Base-by-base conservation (phyloP, 352 stramenopile genomes). In the Phytophthora podocarpi region DNA sequence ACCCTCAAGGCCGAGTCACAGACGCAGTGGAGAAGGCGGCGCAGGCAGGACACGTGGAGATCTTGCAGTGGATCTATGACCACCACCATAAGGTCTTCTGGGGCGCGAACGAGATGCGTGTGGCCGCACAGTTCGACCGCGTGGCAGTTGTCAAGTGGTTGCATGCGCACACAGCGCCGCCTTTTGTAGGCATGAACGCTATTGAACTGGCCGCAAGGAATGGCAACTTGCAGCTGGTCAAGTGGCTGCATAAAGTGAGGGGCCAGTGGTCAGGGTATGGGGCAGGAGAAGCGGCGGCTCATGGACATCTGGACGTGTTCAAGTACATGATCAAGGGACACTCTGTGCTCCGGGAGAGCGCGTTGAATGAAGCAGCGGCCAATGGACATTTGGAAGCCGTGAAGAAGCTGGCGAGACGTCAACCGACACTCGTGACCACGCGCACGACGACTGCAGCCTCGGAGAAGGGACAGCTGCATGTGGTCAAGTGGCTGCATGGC, bases 291-390 rank as follows among this genome's bases (percentile, higher is more conserved):
- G 74, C 74, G 11, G 67, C 67, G 0, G 68, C 64, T 13, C 56
- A 70, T 35, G 73, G 73, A 3, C 65, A 78, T 40, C 35, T 77
- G 30, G 47, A 69, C 10, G 63, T 79, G 39, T 75, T 64, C 16
- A 72, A 75, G 39, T 78, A 67, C 55, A 64, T 77, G 64, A 66
- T 67, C 13, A 77, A 77, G 30, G 69, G 69, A n/a, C 64, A 77
- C 30, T 66, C 39, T 6, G 69, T 70, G 15, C 21, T 74, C 3
- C 7, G 45, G 20, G 64, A 72, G 12, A 52, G 48, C n/a, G 60
- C 47, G 5, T 24, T 73, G 18, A 64, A 75, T 24, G 65, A 67
- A 7, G 70, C 70, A 7, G 70, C 70, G 18, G 70, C 52, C 5
- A 61, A 58, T 16, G 70, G 65, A 7, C 54, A 73, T n/a, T 61